These are phyloP conservation scores for Phoenix roebelenii DNA, from an alignment of 176 grass and related monocot genomes.

Conservation along the genomic window DNA sequence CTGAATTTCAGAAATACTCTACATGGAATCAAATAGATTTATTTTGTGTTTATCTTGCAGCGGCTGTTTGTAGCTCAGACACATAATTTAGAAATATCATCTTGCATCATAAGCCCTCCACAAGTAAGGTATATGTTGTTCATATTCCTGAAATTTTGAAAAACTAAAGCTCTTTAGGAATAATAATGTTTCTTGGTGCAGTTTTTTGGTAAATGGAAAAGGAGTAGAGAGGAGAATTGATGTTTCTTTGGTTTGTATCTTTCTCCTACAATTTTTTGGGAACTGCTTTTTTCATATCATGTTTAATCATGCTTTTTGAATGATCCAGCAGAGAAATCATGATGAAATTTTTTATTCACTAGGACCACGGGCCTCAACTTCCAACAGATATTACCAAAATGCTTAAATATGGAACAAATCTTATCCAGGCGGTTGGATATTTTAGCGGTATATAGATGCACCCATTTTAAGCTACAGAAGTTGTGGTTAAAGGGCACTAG, in stretches of 20 bases:
- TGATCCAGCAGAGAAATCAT: too few relatives aligned
- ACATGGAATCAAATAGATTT: not conserved
- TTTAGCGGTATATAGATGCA: slow-evolving; percentile 49
- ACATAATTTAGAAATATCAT: slow-evolving; percentile 68
- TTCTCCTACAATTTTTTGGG: too few relatives aligned
- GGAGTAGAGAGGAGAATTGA: slow-evolving; percentile 83
- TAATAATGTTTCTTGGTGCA: slow-evolving; percentile 24
- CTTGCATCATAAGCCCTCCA: slow-evolving; percentile 64
- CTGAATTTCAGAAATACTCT: too few relatives aligned
- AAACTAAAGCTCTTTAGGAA: slow-evolving; percentile 10
- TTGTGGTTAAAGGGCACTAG: too few relatives aligned
- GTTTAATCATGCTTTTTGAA: not conserved
- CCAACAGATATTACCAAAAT: slow-evolving; percentile 93
- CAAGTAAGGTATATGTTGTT: slow-evolving; percentile 64
- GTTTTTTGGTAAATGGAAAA: slow-evolving; percentile 90
- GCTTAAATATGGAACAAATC: slow-evolving; percentile 94
- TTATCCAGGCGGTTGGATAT: slow-evolving; percentile 85
- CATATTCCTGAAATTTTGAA: slow-evolving; percentile 1
- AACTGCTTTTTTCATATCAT: slow-evolving; percentile 6
- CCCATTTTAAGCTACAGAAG: not conserved
- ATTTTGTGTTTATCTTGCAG: slow-evolving; percentile 32
- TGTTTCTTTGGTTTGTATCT: slow-evolving; percentile 57
- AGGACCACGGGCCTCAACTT: slow-evolving; percentile 81
- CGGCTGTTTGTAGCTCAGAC: slow-evolving; percentile 62
- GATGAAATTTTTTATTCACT: slow-evolving; percentile 14